phyloP scores from a whole-genome alignment of 1,139 yeast species.

The Lodderomyces metapsilosis region DNA sequence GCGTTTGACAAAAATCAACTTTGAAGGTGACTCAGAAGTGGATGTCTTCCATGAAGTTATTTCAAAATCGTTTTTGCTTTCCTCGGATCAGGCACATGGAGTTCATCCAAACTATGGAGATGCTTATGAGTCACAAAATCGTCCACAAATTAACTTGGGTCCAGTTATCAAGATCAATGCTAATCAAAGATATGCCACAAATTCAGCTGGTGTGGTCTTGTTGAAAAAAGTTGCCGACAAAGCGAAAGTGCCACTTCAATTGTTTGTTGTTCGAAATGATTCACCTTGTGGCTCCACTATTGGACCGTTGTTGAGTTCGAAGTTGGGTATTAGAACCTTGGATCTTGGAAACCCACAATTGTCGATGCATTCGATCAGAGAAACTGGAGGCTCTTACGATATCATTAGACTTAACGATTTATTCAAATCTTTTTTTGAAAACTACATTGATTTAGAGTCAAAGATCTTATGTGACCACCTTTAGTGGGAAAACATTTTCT shows the following conservation, averaged over 20 bases:
- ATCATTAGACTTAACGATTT: slow-evolving; percentile 59
- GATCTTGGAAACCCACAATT: slow-evolving; percentile 94
- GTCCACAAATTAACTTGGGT: slow-evolving; percentile 81
- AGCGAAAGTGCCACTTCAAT: slow-evolving; percentile 67
- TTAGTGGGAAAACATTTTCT: slow-evolving; percentile 28
- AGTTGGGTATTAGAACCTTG: slow-evolving; percentile 83
- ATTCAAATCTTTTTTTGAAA: slow-evolving; percentile 59
- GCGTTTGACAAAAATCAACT: slow-evolving; percentile 54
- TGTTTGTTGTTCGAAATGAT: slow-evolving; percentile 88
- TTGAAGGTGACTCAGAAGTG: slow-evolving; percentile 12
- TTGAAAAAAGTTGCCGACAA: slow-evolving; percentile 68
- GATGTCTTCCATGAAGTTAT: slow-evolving; percentile 57
- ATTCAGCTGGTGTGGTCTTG: slow-evolving; percentile 83
- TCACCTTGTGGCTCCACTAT: slow-evolving; percentile 96
- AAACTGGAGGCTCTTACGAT: slow-evolving; percentile 85
- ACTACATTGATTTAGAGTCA: slow-evolving; percentile 29
- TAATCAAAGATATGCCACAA: slow-evolving; percentile 92
- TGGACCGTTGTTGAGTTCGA: slow-evolving; percentile 90
- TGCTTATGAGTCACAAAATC: slow-evolving; percentile 73
- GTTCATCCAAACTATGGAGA: slow-evolving; percentile 87
- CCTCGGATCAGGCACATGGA: slow-evolving; percentile 97
- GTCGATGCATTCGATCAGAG: slow-evolving; percentile 94
- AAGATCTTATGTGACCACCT: slow-evolving; percentile 27
- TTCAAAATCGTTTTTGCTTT: slow-evolving; percentile 81
- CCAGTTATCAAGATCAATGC: slow-evolving; percentile 95